Evolutionary conservation across 176 grass and related monocot species (phyloP).

Genomic region (Rhynchospora breviuscula): DNA sequence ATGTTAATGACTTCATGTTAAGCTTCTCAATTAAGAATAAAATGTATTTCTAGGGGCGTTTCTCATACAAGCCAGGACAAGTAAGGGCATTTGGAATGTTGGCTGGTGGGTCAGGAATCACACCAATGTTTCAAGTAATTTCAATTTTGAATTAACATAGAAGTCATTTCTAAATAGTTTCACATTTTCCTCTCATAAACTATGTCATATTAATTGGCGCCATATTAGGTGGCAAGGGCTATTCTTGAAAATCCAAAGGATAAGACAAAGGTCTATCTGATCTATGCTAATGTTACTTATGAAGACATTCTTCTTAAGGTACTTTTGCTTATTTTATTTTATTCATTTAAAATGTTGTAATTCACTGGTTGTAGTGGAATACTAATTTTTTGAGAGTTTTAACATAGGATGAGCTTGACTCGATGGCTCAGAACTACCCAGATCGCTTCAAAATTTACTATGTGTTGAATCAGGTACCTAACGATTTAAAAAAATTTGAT

Average conservation of each 20-base stretch:
- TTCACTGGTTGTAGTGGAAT: background rate
- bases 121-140: conserved; percentile 97
- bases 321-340: background rate
- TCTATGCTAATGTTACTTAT: conserved; percentile 85
- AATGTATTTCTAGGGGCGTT: conserved; percentile 59
- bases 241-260: conserved; percentile 89
- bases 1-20: background rate
- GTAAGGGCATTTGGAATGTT: conserved; percentile 94
- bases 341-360: conserved; percentile 2
- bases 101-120: conserved; percentile 97
- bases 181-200: background rate
- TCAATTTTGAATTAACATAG: conserved; percentile 2
- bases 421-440: conserved; percentile 52
- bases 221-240: conserved; percentile 70
- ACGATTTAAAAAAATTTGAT: background rate
- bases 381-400: conserved; percentile 28
- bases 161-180: background rate
- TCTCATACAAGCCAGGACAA: conserved; percentile 91
- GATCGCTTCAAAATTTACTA: conserved; percentile 72
- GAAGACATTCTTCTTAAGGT: conserved; percentile 99
- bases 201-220: background rate
- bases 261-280: conserved; percentile 71
- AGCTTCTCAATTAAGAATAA: conserved; percentile 9
- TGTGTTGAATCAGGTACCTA: conserved; percentile 81
- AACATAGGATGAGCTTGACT: conserved; percentile 82